Evolutionary conservation across 495 filamentous ascomycete species (phyloP).

Genomic region (Thozetella sp.): DNA sequence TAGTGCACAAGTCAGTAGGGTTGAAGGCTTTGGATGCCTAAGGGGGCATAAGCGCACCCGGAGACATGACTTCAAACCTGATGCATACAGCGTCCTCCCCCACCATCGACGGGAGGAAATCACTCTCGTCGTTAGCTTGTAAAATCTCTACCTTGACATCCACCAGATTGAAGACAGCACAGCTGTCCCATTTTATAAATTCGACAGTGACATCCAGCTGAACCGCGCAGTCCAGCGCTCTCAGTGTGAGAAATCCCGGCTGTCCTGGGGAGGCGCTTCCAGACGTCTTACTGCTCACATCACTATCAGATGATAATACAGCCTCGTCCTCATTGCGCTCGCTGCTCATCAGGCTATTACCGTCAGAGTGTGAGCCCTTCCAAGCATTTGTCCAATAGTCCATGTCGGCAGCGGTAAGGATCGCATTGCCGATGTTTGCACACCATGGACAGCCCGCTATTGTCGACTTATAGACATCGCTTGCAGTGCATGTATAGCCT

Average conservation of each 20-base stretch:
- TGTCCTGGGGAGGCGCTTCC: not conserved
- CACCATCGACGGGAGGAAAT: not conserved
- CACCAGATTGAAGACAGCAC: not conserved
- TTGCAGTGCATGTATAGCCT: too few species aligned
- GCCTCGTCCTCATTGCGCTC: not conserved
- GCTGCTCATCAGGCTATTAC: not conserved
- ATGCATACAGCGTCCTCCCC: slow-evolving; percentile 1
- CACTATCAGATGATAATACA: not conserved
- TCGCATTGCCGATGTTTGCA: slow-evolving; percentile 1
- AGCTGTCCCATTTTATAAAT: slow-evolving; percentile 4
- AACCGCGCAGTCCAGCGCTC: not conserved
- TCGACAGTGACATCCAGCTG: slow-evolving; percentile 1
- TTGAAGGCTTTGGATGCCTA: too few species aligned
- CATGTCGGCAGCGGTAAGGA: not conserved
- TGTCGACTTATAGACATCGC: not conserved
- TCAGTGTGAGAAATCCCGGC: slow-evolving; percentile 2
- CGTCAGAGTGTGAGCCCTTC: slow-evolving; percentile 4
- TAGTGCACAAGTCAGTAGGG: too few species aligned
- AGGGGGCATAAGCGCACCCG: too few species aligned
- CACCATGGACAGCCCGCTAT: slow-evolving; percentile 4
- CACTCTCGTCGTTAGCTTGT: not conserved
- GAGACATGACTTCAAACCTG: slow-evolving; percentile 2
- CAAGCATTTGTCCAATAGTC: slow-evolving; percentile 4
- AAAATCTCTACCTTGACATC: not conserved
- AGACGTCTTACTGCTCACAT: too few species aligned